Percentiles rank a stretch among this genome's conserved stretches.
Conservation (phyloP, 768 basidiomycete species). For the Hortiboletus campestris region DNA sequence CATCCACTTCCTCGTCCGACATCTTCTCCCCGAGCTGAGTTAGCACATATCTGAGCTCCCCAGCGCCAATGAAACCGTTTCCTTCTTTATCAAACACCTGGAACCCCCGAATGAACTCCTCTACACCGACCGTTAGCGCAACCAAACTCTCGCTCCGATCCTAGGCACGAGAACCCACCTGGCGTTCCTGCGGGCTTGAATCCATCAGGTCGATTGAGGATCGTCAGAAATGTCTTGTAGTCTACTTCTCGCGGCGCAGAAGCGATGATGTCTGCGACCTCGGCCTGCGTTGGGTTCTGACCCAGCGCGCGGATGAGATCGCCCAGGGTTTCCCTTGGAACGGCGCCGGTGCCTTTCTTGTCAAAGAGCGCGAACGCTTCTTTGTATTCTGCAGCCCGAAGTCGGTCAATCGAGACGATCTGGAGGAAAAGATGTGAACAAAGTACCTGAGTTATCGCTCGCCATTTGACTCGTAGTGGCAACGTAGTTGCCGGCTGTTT, state of each 20-base stretch:
- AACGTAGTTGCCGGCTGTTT: neutral
- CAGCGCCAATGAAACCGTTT: constrained; percentile 67
- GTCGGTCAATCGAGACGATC: constrained; percentile 5
- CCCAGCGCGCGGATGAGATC: constrained; percentile 92
- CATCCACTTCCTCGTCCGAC: constrained; percentile 96
- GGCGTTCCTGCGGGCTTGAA: constrained; percentile 97
- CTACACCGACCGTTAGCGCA: constrained; percentile 39
- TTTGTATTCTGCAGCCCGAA: constrained; percentile 71
- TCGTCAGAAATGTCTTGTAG: constrained; percentile 86
- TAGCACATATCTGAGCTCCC: constrained; percentile 74
- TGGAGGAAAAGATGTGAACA: neutral
- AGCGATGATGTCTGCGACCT: constrained; percentile 80
- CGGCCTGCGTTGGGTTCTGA: constrained; percentile 99
- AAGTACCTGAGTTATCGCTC: constrained; percentile 54
- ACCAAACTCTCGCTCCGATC: neutral
- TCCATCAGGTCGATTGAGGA: constrained; percentile 93
- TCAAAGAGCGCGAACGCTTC: constrained; percentile 98
- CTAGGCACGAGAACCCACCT: constrained; percentile 46
- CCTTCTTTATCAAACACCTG: constrained; percentile 93
- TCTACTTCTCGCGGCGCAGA: constrained; percentile 82
- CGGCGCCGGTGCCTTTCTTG: constrained; percentile 90
- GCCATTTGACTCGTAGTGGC: constrained; percentile 19
- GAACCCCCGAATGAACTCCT: constrained; percentile 99
- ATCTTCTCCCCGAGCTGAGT: constrained; percentile 99
- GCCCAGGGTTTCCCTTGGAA: constrained; percentile 84